phyloP scores from a whole-genome alignment of 1,139 yeast genomes.

The Petasospora rhodanensis region DNA sequence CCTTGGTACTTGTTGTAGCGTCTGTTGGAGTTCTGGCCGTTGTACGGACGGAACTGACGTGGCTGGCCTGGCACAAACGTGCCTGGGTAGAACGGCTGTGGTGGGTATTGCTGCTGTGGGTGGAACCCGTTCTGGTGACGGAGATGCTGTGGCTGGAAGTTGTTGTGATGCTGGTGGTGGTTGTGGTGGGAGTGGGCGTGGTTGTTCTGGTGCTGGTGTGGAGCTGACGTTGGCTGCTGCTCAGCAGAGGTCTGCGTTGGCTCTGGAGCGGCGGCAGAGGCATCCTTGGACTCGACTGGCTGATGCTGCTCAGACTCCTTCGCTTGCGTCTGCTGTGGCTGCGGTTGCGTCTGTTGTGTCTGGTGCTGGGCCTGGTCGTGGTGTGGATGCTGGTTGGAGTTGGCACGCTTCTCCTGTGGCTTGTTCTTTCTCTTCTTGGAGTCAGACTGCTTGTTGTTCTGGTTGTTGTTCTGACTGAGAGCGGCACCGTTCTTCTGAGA shows the following conservation, averaged over 20 bases:
- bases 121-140: constrained; percentile 4
- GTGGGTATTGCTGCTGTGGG: constrained; percentile 2
- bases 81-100: constrained; percentile 13
- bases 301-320: constrained; percentile 6
- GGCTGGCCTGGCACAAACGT: constrained; percentile 5
- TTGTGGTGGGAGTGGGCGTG: constrained; percentile 5
- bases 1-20: constrained; percentile 1
- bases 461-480: constrained; percentile 10
- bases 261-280: background rate
- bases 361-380: too few relatives aligned
- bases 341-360: constrained; percentile 30
- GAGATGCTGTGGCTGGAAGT: constrained; percentile 3
- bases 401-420: constrained; percentile 23
- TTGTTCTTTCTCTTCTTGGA: constrained; percentile 17
- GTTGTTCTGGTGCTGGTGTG: constrained; percentile 1
- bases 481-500: constrained; percentile 7
- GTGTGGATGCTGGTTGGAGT: background rate
- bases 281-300: constrained; percentile 4
- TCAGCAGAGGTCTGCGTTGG: too few relatives aligned
- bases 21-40: constrained; percentile 13
- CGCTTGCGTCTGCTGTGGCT: constrained; percentile 30
- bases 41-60: constrained; percentile 17
- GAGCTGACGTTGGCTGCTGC: too few relatives aligned
- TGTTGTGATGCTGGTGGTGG: constrained; percentile 7
- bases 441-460: constrained; percentile 5